phyloP scores from a whole-genome alignment of 2,329 filamentous ascomycete genomes.

The Aspergillus sp. region DNA sequence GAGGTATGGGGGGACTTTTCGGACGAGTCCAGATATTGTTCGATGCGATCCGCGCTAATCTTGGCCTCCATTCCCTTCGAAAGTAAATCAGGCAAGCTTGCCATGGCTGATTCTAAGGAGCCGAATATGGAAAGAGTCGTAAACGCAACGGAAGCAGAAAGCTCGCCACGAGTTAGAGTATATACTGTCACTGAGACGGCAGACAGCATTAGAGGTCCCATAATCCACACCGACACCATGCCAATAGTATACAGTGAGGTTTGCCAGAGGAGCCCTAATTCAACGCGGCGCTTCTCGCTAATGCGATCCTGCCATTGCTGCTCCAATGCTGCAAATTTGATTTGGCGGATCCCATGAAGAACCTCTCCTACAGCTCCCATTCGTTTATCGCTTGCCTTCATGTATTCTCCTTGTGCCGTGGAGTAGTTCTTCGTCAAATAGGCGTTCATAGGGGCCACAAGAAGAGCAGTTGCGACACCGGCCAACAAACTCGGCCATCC shows the following conservation, averaged over 20 bases:
- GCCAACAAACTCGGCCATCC: conserved; percentile 69
- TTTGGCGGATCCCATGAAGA: conserved; percentile 74
- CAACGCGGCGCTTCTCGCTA: conserved; percentile 61
- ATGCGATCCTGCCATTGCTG: conserved; percentile 73
- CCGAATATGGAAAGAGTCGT: conserved; percentile 73
- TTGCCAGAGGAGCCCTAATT: conserved; percentile 66
- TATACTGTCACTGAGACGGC: conserved; percentile 71
- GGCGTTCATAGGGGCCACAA: conserved; percentile 68
- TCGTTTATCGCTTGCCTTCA: conserved; percentile 75
- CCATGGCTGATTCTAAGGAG: conserved; percentile 70
- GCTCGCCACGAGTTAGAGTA: conserved; percentile 60
- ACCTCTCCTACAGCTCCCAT: conserved; percentile 73
- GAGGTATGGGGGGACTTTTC: conserved; percentile 58
- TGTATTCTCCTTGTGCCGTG: conserved; percentile 65
- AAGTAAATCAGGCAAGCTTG: conserved; percentile 71
- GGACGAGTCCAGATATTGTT: conserved; percentile 69
- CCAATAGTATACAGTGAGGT: conserved; percentile 65
- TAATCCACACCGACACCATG: conserved; percentile 68
- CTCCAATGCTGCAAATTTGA: conserved; percentile 78
- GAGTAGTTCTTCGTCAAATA: conserved; percentile 66
- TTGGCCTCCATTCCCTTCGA: conserved; percentile 70
- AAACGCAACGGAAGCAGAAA: conserved; percentile 75
- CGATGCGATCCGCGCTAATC: conserved; percentile 71
- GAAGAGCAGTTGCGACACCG: conserved; percentile 63
- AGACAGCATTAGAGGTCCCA: conserved; percentile 71